Evolutionary conservation across 441 rosid species (phyloP).

Genomic region (Manihot esculenta): DNA sequence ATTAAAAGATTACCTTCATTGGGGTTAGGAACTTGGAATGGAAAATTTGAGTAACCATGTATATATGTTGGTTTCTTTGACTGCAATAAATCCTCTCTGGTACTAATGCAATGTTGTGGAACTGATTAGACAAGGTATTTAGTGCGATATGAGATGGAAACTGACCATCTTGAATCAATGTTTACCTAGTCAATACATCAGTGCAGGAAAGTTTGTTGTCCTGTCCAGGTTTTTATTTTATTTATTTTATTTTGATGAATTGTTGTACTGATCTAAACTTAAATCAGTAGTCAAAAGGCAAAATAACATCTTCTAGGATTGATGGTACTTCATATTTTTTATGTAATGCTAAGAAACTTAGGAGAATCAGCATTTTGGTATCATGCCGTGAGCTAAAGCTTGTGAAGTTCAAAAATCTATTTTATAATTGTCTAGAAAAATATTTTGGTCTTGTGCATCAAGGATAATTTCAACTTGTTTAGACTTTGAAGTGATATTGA

Average conservation of each 20-base stretch:
- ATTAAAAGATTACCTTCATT: neutral
- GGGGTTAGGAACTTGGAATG: neutral
- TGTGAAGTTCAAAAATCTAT: neutral
- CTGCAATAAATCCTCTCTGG: neutral
- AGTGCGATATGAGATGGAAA: too few relatives aligned
- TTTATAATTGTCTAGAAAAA: neutral
- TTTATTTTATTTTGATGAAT: neutral
- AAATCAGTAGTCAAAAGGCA: neutral
- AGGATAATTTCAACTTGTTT: constrained; percentile 2
- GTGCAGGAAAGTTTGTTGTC: neutral
- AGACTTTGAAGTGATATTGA: neutral
- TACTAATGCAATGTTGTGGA: neutral
- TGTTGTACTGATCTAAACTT: neutral
- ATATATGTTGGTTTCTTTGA: neutral
- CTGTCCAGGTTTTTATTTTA: neutral
- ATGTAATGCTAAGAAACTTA: neutral
- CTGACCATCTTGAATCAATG: neutral
- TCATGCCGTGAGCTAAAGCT: neutral
- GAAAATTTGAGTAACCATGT: neutral
- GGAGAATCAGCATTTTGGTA: neutral
- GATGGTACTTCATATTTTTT: neutral
- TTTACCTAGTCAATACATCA: neutral
- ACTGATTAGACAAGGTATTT: constrained; percentile 2
- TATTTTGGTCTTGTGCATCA: neutral
- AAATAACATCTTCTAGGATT: neutral